Evolutionary conservation across 176 grass and related monocot species (phyloP).

Genomic region (Chrysopogon serrulatus): DNA sequence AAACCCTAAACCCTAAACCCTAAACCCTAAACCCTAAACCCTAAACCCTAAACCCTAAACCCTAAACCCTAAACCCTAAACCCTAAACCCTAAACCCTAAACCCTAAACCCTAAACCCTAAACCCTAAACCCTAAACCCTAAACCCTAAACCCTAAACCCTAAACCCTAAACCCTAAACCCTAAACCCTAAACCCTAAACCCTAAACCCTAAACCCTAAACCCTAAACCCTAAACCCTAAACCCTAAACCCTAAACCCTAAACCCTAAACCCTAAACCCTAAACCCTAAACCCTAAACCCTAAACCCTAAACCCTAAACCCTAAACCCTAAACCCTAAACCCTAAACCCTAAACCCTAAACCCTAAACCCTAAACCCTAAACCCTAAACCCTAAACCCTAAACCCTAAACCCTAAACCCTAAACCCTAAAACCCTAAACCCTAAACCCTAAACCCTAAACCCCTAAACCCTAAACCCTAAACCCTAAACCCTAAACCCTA

Average conservation of each 20-base stretch:
- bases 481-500: neutral
- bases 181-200: neutral
- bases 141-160: neutral
- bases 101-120: neutral
- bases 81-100: neutral
- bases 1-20: too few species aligned
- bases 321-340: neutral
- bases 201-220: neutral
- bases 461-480: neutral
- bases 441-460: neutral
- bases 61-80: neutral
- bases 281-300: neutral
- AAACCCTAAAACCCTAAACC: neutral
- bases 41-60: too few species aligned
- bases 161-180: neutral
- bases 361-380: neutral
- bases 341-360: neutral
- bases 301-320: neutral
- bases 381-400: neutral
- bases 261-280: neutral
- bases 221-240: constrained; percentile 1
- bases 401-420: neutral
- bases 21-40: too few species aligned
- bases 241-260: neutral
- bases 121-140: neutral